Conservation (phyloP, 768 basidiomycete species). For the Wakefieldia striispora region DNA sequence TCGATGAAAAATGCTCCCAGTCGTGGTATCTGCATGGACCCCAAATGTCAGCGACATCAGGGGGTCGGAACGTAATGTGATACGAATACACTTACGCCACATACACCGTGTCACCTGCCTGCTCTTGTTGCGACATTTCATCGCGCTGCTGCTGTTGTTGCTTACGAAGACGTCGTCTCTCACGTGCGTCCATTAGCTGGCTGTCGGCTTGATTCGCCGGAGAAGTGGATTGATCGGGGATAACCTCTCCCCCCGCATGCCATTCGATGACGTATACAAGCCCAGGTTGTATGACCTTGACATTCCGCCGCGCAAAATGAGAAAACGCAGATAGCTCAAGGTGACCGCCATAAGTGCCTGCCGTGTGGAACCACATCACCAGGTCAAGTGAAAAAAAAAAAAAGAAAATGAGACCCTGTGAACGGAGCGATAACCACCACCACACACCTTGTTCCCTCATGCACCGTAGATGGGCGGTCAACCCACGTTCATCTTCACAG, state of each 20-base stretch:
- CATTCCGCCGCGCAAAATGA: slow-evolving; percentile 69
- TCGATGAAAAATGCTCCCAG: slow-evolving; percentile 95
- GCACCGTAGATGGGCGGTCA: slow-evolving; percentile 66
- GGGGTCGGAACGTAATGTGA: slow-evolving; percentile 6
- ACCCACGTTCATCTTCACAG: slow-evolving; percentile 80
- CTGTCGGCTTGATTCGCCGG: slow-evolving; percentile 25
- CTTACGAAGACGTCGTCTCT: slow-evolving; percentile 42
- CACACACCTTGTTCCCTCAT: slow-evolving; percentile 76
- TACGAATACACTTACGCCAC: slow-evolving; percentile 67
- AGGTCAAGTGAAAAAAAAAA: slow-evolving; percentile 1
- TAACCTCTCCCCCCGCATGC: slow-evolving; percentile 54
- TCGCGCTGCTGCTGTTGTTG: slow-evolving; percentile 35
- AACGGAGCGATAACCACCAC: slow-evolving; percentile 1
- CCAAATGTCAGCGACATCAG: slow-evolving; percentile 9
- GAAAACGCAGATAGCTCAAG: slow-evolving; percentile 93
- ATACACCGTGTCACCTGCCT: slow-evolving; percentile 54
- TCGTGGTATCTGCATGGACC: slow-evolving; percentile 67
- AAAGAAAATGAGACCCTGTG: slow-evolving; percentile 8
- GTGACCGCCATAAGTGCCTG: slow-evolving; percentile 90
- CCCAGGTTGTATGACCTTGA: slow-evolving; percentile 92
- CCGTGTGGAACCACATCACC: slow-evolving; percentile 12
- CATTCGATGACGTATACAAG: slow-evolving; percentile 90
- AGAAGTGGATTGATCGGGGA: slow-evolving; percentile 26
- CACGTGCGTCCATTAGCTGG: slow-evolving; percentile 36
- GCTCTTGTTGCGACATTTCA: slow-evolving; percentile 20